Conservation (phyloP, 1,284 basidiomycete species). For the Marasmius tenuissimus region DNA sequence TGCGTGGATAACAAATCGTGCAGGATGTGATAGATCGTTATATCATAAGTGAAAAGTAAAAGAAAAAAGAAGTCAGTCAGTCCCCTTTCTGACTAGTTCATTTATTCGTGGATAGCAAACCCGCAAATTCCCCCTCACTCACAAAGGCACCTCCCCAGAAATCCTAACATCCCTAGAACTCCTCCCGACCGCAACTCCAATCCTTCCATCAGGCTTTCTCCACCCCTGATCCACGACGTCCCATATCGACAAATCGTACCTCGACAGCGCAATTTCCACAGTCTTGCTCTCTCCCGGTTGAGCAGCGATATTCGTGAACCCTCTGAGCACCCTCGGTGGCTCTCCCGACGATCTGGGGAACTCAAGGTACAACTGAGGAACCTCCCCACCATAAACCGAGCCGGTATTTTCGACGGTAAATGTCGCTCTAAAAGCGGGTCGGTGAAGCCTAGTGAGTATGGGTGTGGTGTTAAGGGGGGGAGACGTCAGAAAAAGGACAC, state of each 20-base stretch:
- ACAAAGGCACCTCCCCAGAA: conserved; percentile 33
- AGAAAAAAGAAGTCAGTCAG: too few species aligned
- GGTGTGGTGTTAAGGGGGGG: neutral
- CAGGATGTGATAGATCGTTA: too few species aligned
- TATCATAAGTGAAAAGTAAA: too few species aligned
- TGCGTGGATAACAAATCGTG: too few species aligned
- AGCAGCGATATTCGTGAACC: conserved; percentile 62
- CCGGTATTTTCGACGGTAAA: conserved; percentile 66
- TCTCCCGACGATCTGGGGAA: conserved; percentile 55
- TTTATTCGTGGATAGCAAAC: too few species aligned
- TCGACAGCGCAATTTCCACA: conserved; percentile 58
- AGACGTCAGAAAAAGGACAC: neutral
- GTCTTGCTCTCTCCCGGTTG: conserved; percentile 43
- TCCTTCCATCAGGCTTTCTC: conserved; percentile 42
- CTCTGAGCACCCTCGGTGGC: conserved; percentile 63
- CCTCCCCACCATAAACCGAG: conserved; percentile 50
- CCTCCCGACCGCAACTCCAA: conserved; percentile 47
- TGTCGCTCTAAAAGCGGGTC: conserved; percentile 55
- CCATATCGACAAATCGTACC: conserved; percentile 66
- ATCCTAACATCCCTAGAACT: conserved; percentile 53
- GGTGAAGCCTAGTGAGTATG: conserved; percentile 69
- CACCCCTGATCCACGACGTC: conserved; percentile 51
- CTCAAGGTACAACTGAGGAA: conserved; percentile 68
- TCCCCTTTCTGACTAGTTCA: too few species aligned
- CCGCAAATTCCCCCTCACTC: conserved; percentile 9